phyloP scores from a whole-genome alignment of 2,329 filamentous ascomycete genomes.

The Trichophyton simii region DNA sequence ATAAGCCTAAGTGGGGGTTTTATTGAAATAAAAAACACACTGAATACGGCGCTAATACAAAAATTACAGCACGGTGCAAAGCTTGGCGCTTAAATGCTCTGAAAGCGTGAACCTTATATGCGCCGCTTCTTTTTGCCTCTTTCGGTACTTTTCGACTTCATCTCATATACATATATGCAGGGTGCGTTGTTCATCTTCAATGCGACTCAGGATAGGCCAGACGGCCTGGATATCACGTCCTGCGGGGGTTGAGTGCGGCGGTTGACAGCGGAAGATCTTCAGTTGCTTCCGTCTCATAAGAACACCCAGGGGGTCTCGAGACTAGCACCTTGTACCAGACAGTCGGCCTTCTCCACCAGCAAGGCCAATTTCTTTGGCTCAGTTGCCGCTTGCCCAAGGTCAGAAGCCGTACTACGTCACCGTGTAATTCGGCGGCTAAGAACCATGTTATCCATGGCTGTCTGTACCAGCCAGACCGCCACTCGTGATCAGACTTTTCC shows the following conservation, averaged over 20 bases:
- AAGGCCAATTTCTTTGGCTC: neutral
- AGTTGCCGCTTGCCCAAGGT: neutral
- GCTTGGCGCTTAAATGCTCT: neutral
- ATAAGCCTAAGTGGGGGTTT: neutral
- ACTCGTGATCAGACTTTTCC: neutral
- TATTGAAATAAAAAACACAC: neutral
- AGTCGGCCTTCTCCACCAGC: neutral
- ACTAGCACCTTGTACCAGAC: neutral
- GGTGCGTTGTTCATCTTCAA: neutral
- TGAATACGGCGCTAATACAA: neutral
- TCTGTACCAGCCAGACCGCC: neutral
- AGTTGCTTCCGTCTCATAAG: neutral
- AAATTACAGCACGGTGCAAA: neutral
- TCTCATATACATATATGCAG: neutral
- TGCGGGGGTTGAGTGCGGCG: neutral
- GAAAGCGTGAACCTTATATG: neutral
- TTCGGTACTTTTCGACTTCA: neutral
- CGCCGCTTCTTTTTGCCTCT: neutral
- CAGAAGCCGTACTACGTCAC: neutral
- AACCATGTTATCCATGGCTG: neutral
- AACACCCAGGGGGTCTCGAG: neutral
- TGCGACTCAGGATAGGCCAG: neutral
- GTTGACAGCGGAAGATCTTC: neutral
- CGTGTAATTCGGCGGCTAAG: neutral
- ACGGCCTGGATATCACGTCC: neutral